Percentiles rank a stretch among this genome's conserved stretches.
phyloP scores from a whole-genome alignment of 2,329 filamentous ascomycete genomes.

The Aspergillus ustus region DNA sequence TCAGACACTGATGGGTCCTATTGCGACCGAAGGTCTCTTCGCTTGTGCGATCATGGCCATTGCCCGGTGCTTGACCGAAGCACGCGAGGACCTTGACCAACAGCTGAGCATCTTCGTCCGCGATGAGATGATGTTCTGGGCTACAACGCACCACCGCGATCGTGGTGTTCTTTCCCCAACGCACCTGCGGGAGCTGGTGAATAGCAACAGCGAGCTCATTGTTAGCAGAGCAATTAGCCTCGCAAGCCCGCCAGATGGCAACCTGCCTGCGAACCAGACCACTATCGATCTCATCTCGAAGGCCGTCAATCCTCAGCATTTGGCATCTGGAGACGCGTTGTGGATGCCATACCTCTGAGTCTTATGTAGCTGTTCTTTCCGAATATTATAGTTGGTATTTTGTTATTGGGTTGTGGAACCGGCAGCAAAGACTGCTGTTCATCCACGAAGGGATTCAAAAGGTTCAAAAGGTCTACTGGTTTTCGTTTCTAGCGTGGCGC shows the following conservation, averaged over 20 bases:
- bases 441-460: constrained; percentile 7
- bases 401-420: constrained; percentile 19
- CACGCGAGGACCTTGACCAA: constrained; percentile 82
- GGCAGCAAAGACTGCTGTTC: constrained; percentile 3
- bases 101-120: constrained; percentile 92
- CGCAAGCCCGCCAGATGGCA: constrained; percentile 74
- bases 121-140: constrained; percentile 98
- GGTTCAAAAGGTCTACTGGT: constrained; percentile 8
- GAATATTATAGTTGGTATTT: constrained; percentile 22
- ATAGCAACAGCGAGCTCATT: constrained; percentile 85
- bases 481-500: constrained; percentile 32
- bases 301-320: constrained; percentile 87
- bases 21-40: constrained; percentile 95
- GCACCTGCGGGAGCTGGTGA: constrained; percentile 77
- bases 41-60: constrained; percentile 96
- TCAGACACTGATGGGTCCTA: constrained; percentile 92
- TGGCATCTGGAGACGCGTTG: constrained; percentile 85
- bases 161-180: constrained; percentile 66
- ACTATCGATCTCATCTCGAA: constrained; percentile 93
- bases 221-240: constrained; percentile 88
- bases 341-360: constrained; percentile 93
- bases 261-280: constrained; percentile 93
- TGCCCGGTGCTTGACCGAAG: constrained; percentile 88
- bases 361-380: background rate
- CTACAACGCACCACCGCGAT: constrained; percentile 78